Evolutionary conservation across 2,329 filamentous ascomycete species (phyloP), one percentile per base, ranked within the genome.

Genomic region (Teratosphaeriaceae sp.): DNA sequence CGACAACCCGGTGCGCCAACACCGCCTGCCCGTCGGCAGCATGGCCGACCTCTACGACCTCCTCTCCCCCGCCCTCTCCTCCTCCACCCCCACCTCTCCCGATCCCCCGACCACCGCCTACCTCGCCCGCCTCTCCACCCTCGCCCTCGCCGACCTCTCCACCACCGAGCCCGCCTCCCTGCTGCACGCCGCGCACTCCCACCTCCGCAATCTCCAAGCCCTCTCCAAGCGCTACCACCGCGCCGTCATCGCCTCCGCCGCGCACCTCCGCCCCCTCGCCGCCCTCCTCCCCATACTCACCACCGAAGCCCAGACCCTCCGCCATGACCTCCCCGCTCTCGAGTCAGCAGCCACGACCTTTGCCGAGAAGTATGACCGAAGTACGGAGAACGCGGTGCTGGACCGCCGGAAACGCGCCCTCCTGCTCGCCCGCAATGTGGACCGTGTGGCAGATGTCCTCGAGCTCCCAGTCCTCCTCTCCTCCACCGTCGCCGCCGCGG

Each of bases 221-320:
- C 79, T 97, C 38, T 90, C 89, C 6, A 94, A 94, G 56, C 85
- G 86, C 53, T 95, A 89, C 1, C 84, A 96, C 65, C 86, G 84
- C 60, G 75, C 82, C 15, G 82, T 97, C 51, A 88, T 96, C 54
- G 74, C 82, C 41, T 92, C 90, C 3, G 82, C 86, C 18, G 77
- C 80, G 53, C 82, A 85, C 55, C 81, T 97, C 56, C 76, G 79
- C n/a, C 80, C 80, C 8, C 74, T 97, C 6, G 73, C 74, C 38
- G 72, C 74, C n/a, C 78, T 82, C 1, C 71, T 98, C n/a, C 85
- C 88, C 0, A 64, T 70, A 12, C 70, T 97, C 34, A 78, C 78
- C 27, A 71, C 74, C 38, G 76, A 84, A 57, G 78, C 84, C 3
- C 71, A 73, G 29, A 76, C 83, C 33, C 70, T 98, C 23, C 79